These are phyloP conservation scores for Thelonectria rubi DNA, from an alignment of 2,329 filamentous ascomycete species.

Conservation along the genomic window DNA sequence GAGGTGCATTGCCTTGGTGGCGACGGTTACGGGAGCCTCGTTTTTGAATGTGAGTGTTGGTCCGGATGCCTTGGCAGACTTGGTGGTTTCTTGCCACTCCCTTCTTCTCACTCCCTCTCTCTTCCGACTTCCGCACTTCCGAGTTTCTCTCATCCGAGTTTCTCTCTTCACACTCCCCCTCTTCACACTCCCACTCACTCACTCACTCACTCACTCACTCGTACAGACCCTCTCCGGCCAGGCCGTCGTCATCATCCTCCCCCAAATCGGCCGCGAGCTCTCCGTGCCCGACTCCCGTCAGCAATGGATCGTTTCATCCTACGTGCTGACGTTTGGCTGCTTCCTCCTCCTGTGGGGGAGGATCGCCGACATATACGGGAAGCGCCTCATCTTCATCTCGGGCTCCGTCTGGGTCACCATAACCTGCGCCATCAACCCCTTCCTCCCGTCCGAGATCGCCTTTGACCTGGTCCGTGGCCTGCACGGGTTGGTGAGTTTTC, in stretches of 20 bases:
- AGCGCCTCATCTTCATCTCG: constrained; percentile 70
- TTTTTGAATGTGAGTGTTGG: constrained; percentile 59
- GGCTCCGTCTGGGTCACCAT: constrained; percentile 71
- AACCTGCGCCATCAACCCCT: constrained; percentile 68
- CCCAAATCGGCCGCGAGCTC: constrained; percentile 66
- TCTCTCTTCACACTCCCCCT: no score
- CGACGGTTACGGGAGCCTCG: constrained; percentile 63
- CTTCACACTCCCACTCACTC: no score
- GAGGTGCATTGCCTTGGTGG: constrained; percentile 63
- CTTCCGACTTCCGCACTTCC: no score
- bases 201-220: no score
- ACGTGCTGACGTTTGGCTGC: constrained; percentile 72
- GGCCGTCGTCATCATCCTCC: constrained; percentile 52
- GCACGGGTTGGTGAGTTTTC: constrained; percentile 63
- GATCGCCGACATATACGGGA: constrained; percentile 73
- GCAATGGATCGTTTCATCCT: constrained; percentile 74
- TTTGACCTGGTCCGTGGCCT: constrained; percentile 74
- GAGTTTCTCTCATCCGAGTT: no score
- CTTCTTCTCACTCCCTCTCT: neutral
- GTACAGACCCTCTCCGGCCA: constrained; percentile 41
- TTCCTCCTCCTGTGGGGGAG: constrained; percentile 74
- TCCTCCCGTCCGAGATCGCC: constrained; percentile 71
- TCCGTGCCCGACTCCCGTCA: constrained; percentile 65
- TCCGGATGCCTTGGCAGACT: no score
- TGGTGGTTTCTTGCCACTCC: constrained; percentile 10